Percentiles rank a stretch among this genome's conserved stretches.
phyloP scores from a whole-genome alignment of 2,329 filamentous ascomycete species.

The Paecilomyces variotii region DNA sequence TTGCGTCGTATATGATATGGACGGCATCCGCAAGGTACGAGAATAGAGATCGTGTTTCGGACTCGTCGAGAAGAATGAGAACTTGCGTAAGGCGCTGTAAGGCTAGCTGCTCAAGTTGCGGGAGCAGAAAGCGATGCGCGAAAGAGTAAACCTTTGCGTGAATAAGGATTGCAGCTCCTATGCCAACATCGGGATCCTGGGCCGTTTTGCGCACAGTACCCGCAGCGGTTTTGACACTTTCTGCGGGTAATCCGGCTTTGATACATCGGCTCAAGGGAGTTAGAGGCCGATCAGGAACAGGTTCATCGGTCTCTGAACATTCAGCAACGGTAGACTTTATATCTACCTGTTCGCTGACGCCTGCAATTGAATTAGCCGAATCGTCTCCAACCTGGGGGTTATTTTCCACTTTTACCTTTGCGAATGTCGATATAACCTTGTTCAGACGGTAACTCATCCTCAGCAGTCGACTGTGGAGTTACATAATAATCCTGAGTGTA shows the following conservation, averaged over 20 bases:
- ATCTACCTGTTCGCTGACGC: background rate
- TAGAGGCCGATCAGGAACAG: background rate
- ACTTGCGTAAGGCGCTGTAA: slow-evolving; percentile 1
- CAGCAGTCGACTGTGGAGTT: background rate
- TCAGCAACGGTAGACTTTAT: background rate
- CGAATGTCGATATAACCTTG: background rate
- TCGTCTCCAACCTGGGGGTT: background rate
- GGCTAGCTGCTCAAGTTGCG: background rate
- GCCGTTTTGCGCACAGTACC: background rate
- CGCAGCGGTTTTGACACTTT: background rate
- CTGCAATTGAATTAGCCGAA: background rate
- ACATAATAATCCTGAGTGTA: background rate
- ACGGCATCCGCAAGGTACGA: background rate
- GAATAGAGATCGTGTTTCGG: background rate
- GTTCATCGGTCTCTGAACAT: background rate
- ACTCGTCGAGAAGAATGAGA: background rate
- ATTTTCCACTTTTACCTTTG: background rate
- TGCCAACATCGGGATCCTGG: background rate
- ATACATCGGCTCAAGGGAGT: slow-evolving; percentile 2
- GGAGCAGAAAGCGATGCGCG: background rate
- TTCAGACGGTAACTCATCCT: background rate
- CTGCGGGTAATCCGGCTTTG: background rate
- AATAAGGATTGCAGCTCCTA: background rate
- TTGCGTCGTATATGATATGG: background rate
- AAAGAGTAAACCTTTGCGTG: slow-evolving; percentile 1